Conservation (phyloP, 2,329 filamentous ascomycete species). For the Fusarium robinianum region DNA sequence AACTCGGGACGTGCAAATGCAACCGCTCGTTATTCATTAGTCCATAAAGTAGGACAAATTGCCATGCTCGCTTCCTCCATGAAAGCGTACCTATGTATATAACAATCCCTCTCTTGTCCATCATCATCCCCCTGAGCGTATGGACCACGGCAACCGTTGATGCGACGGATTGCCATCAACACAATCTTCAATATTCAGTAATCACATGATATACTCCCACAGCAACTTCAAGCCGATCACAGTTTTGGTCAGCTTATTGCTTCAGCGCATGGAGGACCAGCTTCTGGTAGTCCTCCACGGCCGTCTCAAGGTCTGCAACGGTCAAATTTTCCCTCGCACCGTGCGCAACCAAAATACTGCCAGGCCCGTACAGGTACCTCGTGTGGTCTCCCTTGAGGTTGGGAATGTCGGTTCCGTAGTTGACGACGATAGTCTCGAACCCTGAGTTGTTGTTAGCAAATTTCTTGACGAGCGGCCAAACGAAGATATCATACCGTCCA, state of each 20-base stretch:
- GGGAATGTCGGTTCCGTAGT: slow-evolving; percentile 93
- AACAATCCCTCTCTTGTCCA: too few species aligned
- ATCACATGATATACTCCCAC: too few species aligned
- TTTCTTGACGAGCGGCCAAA: accelerated
- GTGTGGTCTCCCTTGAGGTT: slow-evolving; percentile 71
- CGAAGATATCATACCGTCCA: slow-evolving; percentile 62
- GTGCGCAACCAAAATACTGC: slow-evolving; percentile 84
- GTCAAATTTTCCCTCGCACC: slow-evolving; percentile 80
- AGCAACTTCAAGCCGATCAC: too few species aligned
- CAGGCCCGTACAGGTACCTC: slow-evolving; percentile 69
- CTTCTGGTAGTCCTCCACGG: slow-evolving; percentile 78
- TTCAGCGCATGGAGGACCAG: slow-evolving; percentile 63
- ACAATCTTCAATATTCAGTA: too few species aligned
- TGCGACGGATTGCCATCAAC: too few species aligned
- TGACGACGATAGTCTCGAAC: slow-evolving; percentile 82
- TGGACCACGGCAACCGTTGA: too few species aligned
- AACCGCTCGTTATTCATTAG: too few species aligned
- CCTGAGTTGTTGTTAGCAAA: slow-evolving; percentile 47
- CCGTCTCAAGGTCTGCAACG: slow-evolving; percentile 73
- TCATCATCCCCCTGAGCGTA: too few species aligned
- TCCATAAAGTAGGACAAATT: too few species aligned
- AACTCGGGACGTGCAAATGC: too few species aligned
- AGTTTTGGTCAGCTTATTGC: slow-evolving; percentile 35
- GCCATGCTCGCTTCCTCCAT: too few species aligned
- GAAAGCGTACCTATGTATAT: too few species aligned